Conservation (phyloP, 371 early-diverging fungal genomes). For the Zychaea mexicana region DNA sequence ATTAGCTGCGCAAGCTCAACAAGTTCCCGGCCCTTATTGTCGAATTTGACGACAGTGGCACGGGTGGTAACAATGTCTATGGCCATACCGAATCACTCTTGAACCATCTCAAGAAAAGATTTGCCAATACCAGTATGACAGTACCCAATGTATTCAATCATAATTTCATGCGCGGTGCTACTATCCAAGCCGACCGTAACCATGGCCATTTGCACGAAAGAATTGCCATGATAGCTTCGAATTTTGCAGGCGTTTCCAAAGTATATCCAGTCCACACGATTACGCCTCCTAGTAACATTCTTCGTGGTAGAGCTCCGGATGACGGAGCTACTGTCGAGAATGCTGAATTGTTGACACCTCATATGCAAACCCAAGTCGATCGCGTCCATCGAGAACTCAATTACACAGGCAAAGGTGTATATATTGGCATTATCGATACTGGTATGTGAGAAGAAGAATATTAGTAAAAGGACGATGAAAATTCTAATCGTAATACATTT, state of each 20-base stretch:
- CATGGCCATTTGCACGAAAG: slow-evolving; percentile 13
- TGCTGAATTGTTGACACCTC: slow-evolving; percentile 22
- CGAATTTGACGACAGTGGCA: slow-evolving; percentile 22
- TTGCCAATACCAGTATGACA: slow-evolving; percentile 21
- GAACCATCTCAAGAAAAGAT: slow-evolving; percentile 21
- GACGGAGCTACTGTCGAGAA: slow-evolving; percentile 5
- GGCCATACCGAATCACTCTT: slow-evolving; percentile 13
- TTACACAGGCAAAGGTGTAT: slow-evolving; percentile 64
- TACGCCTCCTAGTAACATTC: slow-evolving; percentile 22
- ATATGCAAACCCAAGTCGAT: slow-evolving; percentile 46
- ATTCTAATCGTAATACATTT: no score
- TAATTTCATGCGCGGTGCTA: slow-evolving; percentile 32
- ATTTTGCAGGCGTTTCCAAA: slow-evolving; percentile 22
- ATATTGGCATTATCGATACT: slow-evolving; percentile 73
- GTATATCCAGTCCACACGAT: slow-evolving; percentile 33
- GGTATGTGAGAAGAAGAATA: slow-evolving; percentile 36
- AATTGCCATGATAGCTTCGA: slow-evolving; percentile 17
- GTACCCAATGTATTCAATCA: slow-evolving; percentile 29
- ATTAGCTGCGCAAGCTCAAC: neutral
- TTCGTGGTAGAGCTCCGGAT: neutral
- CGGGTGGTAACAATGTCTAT: neutral
- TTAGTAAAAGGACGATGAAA: neutral
- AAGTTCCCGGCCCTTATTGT: slow-evolving; percentile 43
- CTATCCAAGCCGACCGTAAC: slow-evolving; percentile 18
- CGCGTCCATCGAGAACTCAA: slow-evolving; percentile 43